These are phyloP conservation scores for Talaromyces sp. DNA, from an alignment of 2,329 filamentous ascomycete genomes.

Conservation along the genomic window DNA sequence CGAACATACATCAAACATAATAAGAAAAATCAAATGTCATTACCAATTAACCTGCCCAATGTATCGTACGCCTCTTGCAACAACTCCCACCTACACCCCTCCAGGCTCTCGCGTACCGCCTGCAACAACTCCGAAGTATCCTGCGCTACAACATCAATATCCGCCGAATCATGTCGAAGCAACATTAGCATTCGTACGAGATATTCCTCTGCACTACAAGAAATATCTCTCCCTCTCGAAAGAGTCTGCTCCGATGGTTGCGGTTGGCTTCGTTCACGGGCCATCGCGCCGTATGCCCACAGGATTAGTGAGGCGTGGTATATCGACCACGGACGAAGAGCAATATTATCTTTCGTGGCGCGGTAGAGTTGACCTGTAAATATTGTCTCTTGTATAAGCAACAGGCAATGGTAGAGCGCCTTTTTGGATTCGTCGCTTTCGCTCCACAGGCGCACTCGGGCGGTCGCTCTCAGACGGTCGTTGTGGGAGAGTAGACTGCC, in stretches of 20 bases:
- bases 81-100: slow-evolving; percentile 27
- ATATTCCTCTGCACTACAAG: slow-evolving; percentile 22
- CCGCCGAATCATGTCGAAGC: slow-evolving; percentile 19
- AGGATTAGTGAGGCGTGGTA: slow-evolving; percentile 27
- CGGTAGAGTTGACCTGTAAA: slow-evolving; percentile 25
- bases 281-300: slow-evolving; percentile 26
- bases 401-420: slow-evolving; percentile 25
- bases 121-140: slow-evolving; percentile 23
- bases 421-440: slow-evolving; percentile 22
- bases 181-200: slow-evolving; percentile 25
- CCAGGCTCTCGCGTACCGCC: slow-evolving; percentile 23
- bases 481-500: slow-evolving; percentile 22
- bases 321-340: slow-evolving; percentile 26
- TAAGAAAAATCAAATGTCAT: not conserved
- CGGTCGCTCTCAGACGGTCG: slow-evolving; percentile 22
- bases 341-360: slow-evolving; percentile 25
- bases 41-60: slow-evolving; percentile 22
- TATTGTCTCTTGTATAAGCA: slow-evolving; percentile 26
- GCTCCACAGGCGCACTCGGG: slow-evolving; percentile 25
- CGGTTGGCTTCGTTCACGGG: slow-evolving; percentile 11
- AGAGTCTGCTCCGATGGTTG: not conserved
- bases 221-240: not conserved
- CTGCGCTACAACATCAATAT: slow-evolving; percentile 19
- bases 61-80: slow-evolving; percentile 26
- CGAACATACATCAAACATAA: not conserved